phyloP scores from a whole-genome alignment of 2,329 filamentous ascomycete species.

The Lasiodiplodia sp. region DNA sequence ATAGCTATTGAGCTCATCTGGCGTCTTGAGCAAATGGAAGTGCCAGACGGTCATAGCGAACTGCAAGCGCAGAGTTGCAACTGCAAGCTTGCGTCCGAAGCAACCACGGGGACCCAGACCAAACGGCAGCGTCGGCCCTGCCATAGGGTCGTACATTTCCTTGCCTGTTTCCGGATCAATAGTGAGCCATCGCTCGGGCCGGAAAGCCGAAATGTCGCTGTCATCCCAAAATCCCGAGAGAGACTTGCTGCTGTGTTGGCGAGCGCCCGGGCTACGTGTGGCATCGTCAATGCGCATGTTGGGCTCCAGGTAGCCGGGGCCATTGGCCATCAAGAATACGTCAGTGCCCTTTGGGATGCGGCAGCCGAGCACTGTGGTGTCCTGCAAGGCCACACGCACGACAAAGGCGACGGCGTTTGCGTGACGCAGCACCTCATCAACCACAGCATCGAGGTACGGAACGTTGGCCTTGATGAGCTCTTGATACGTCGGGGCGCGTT shows the following conservation, averaged over 20 bases:
- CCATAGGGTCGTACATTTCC: not conserved
- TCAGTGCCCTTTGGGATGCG: constrained; percentile 50
- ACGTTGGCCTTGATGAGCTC: constrained; percentile 36
- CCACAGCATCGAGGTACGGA: constrained; percentile 41
- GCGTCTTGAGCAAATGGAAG: constrained; percentile 33
- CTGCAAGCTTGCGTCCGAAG: constrained; percentile 39
- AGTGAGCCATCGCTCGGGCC: not conserved
- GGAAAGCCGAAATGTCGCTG: not conserved
- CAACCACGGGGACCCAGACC: constrained; percentile 39
- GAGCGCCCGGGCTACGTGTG: not conserved
- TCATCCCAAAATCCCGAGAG: not conserved
- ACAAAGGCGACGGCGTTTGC: constrained; percentile 39
- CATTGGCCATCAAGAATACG: constrained; percentile 40
- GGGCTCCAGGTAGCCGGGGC: constrained; percentile 30
- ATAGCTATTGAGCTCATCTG: constrained; percentile 9
- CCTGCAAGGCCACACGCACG: constrained; percentile 43
- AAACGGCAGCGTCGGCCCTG: constrained; percentile 32
- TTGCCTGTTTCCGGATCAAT: not conserved
- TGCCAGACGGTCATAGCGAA: constrained; percentile 36
- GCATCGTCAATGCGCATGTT: not conserved
- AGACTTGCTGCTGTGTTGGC: not conserved
- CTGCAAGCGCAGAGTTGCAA: constrained; percentile 35
- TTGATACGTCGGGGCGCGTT: constrained; percentile 16
- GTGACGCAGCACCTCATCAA: constrained; percentile 51
- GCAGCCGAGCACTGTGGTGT: constrained; percentile 52